Base-by-base conservation (phyloP, 768 basidiomycete genomes). In the Serendipita sp. region DNA sequence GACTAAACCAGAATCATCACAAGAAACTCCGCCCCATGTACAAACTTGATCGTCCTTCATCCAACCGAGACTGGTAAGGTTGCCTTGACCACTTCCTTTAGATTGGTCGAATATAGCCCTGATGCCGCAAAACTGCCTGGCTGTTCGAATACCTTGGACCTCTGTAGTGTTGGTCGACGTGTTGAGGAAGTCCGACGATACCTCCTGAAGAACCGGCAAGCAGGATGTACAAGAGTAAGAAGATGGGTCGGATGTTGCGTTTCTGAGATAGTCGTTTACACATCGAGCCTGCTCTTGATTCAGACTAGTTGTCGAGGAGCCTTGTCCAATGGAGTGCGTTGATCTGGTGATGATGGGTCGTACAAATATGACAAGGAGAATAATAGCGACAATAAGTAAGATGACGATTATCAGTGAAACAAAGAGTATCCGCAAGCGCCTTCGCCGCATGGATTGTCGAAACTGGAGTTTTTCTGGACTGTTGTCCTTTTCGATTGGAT, bases 91-190 rank as follows among this genome's bases (percentile, higher is more conserved):
- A 63, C 72, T 69, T 15, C 71, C 66, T 15, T 73, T 70, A 8
- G 78, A 70, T 1, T 72, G 73, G 60, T 77, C 76, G 67, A 76
- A 80, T 66, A 81, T 68, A 10, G 77, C 72, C 3, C 77, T 72
- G 36, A 81, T 72, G 11, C 79, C 73, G 65, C 80, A 81, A 66
- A 81, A 81, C 67, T 81, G 80, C 0, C 78, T 63, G 3, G 76
- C 76, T 36, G 76, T 74, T 38, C 66, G 65, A 56, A 76, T 71
- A 30, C 67, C 62, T 66, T 76, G 73, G 18, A 71, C 60, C 35
- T 75, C 72, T 60, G 77, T 74, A 30, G 72, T 71, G 15, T 71
- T 64, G 5, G 72, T 68, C 64, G 69, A 67, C 48, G 72, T 73
- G n/a, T 75, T 70, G 64, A 68, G 56, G 30, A 46, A 44, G 41